Evolutionary conservation across 2,329 filamentous ascomycete species (phyloP), one percentile per base, ranked within the genome.

Genomic region (Fusarium succisae): DNA sequence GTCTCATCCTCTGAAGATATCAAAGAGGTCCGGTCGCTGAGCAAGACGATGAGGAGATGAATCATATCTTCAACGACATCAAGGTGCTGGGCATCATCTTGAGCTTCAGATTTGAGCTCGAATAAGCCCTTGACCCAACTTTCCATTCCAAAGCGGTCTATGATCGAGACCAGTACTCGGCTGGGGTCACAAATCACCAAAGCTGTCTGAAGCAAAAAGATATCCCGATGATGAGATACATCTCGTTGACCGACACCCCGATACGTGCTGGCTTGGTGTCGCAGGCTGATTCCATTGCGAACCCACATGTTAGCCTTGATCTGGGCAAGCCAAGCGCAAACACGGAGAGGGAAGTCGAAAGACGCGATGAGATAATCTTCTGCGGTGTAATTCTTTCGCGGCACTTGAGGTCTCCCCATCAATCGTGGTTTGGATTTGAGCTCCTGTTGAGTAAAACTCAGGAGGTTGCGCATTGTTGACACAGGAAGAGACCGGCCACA

Each of bases 271-370:
- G 97, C 96, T 82, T 99, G 96, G 81, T 99, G 96, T 44, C 96
- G 91, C 58, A 99, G 88, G 78, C 96, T 98, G 79, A 99, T 94
- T 5, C 96, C 96, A 80, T 99, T 99, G 63, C 96, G 91, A 72
- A 99, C 96, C 96, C 97, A 99, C 91, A 98, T 97, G 58, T 95
- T 94, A 24, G 96, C 95, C 82, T 97, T 98, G 91, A 99, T 98
- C 84, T 99, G 97, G 11, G 96, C 94, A 38, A 99, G 87, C 96
- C 96, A 99, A 26, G 94, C 95, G 80, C 95, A 98, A 2, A 98
- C 95, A 59, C 97, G 90, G 8, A 99, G 86, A 2, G 97, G 96
- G 78, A 94, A 98, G 81, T 99, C 96, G 78, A 99, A 98, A 58
- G 95, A 90, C 5, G 93, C 92, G 81, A 98, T 91, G 28, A 98